A percentile compares a stretch with the other conserved stretches of the same genome.
Conservation (phyloP, 768 basidiomycete genomes). For the Phlebiopsis flavidoalba region DNA sequence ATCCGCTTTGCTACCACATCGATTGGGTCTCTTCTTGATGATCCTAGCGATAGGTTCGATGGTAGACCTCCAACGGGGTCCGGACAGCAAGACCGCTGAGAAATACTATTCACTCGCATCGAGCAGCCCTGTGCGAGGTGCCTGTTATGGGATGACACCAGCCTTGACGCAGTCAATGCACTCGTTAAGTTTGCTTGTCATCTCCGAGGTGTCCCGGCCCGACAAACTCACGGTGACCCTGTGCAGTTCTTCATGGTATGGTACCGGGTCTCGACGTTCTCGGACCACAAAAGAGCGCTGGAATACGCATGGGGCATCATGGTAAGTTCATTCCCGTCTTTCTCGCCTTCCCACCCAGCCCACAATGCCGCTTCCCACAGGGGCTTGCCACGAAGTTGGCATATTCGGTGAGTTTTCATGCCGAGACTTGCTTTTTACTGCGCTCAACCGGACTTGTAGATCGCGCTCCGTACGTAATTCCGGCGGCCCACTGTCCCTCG, state of each 20-base stretch:
- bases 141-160: conserved; percentile 72
- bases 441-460: conserved; percentile 31
- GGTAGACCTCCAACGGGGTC: conserved; percentile 55
- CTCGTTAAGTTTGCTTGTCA: conserved; percentile 37
- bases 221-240: not conserved
- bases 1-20: conserved; percentile 57
- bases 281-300: conserved; percentile 66
- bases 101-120: conserved; percentile 53
- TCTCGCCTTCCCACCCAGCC: not conserved
- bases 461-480: conserved; percentile 52
- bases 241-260: conserved; percentile 66
- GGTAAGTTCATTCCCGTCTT: conserved; percentile 26
- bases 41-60: conserved; percentile 68
- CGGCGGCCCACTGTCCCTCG: conserved; percentile 24
- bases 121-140: conserved; percentile 64
- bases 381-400: conserved; percentile 67
- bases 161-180: conserved; percentile 66
- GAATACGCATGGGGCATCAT: conserved; percentile 75
- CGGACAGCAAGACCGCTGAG: conserved; percentile 45
- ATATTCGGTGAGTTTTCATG: conserved; percentile 49
- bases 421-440: conserved; percentile 18
- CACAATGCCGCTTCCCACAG: conserved; percentile 10
- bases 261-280: conserved; percentile 68
- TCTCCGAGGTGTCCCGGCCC: conserved; percentile 1
- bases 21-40: conserved; percentile 64